A percentile compares a stretch with the other conserved stretches of the same genome.
phyloP scores from a whole-genome alignment of 495 filamentous ascomycete genomes.

The Penicillium verhagenii region DNA sequence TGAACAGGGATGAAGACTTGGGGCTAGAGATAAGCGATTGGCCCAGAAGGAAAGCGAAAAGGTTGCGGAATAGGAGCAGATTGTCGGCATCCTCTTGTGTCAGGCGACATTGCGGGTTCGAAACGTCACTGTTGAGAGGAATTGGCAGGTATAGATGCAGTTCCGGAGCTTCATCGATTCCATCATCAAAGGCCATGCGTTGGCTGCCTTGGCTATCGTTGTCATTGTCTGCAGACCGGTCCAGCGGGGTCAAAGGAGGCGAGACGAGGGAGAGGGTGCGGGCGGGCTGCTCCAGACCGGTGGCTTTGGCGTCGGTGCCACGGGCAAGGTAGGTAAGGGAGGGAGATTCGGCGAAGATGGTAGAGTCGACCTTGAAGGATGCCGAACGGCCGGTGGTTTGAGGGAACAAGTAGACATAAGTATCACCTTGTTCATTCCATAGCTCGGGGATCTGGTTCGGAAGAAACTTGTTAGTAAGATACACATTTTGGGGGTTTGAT shows the following conservation, averaged over 20 bases:
- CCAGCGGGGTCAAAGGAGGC: slow-evolving; percentile 36
- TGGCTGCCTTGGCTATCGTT: slow-evolving; percentile 44
- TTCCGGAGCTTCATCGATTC: slow-evolving; percentile 47
- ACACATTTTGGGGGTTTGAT: background rate
- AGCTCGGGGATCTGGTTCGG: slow-evolving; percentile 69
- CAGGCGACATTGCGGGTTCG: slow-evolving; percentile 35
- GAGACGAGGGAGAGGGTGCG: slow-evolving; percentile 43
- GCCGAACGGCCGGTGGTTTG: slow-evolving; percentile 62
- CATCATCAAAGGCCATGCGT: slow-evolving; percentile 43
- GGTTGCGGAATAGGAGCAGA: slow-evolving; percentile 77
- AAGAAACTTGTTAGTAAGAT: background rate
- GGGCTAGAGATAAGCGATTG: slow-evolving; percentile 78
- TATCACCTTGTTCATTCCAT: slow-evolving; percentile 82
- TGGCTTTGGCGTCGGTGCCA: slow-evolving; percentile 50
- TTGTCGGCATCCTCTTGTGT: slow-evolving; percentile 61
- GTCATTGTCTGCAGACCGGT: slow-evolving; percentile 40
- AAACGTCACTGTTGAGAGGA: slow-evolving; percentile 49
- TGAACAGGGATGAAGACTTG: slow-evolving; percentile 64
- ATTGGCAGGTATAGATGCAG: slow-evolving; percentile 72
- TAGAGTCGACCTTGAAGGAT: slow-evolving; percentile 76
- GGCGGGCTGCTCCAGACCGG: slow-evolving; percentile 38
- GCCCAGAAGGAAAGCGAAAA: slow-evolving; percentile 84
- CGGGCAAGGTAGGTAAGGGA: slow-evolving; percentile 68
- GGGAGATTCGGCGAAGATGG: slow-evolving; percentile 67
- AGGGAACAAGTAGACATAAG: slow-evolving; percentile 80